These are phyloP conservation scores for Stentor roeselii DNA, from an alignment of 73 alveolate species.

Conservation along the genomic window DNA sequence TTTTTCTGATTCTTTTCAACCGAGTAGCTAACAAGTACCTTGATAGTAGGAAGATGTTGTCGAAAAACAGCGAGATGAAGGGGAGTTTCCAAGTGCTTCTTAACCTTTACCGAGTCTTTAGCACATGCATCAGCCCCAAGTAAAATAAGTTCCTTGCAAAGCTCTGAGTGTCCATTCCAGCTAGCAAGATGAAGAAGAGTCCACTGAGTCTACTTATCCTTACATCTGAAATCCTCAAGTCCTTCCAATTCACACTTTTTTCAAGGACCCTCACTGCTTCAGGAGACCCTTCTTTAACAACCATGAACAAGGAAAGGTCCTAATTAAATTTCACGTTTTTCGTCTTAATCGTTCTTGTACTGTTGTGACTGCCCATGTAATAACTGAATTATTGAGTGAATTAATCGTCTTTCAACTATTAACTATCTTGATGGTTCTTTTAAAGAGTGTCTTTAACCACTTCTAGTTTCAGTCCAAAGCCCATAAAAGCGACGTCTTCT, in stretches of 20 bases:
- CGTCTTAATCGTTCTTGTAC: background rate
- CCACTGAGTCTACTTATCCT: background rate
- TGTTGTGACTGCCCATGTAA: background rate
- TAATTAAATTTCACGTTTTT: background rate
- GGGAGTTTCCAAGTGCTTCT: background rate
- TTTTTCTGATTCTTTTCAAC: background rate
- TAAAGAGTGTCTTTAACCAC: too few relatives aligned
- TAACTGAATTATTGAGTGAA: background rate
- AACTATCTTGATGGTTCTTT: too few relatives aligned
- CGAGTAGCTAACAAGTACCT: background rate
- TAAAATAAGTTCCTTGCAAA: background rate
- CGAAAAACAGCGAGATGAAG: background rate
- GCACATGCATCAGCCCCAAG: background rate
- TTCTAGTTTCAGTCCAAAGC: background rate
- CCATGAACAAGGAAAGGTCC: background rate
- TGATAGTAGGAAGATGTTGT: background rate
- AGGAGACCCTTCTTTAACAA: background rate
- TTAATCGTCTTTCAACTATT: background rate
- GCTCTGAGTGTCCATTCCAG: background rate
- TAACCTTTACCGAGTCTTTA: background rate
- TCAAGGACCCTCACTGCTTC: background rate
- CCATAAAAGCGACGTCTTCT: background rate
- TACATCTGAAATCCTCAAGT: background rate
- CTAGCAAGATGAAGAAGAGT: background rate
- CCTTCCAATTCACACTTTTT: background rate